These are phyloP conservation scores for Plasmodium cynomolgi DNA, from an alignment of 169 alveolate genomes.

Conservation along the genomic window DNA sequence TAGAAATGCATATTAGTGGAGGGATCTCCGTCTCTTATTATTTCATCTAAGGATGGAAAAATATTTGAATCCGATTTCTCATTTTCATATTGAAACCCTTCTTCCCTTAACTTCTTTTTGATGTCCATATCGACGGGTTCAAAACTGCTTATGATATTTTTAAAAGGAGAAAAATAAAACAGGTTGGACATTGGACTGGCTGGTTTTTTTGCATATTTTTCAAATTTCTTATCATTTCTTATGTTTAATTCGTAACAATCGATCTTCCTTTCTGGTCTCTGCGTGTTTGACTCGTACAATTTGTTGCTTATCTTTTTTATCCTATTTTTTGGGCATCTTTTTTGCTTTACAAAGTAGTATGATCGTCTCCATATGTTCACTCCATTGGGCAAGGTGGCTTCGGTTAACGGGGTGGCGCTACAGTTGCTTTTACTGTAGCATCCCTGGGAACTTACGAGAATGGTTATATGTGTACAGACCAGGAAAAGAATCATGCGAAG, in stretches of 20 bases:
- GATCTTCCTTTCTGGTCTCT: constrained; percentile 78
- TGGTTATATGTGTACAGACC: not conserved
- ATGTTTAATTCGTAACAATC: constrained; percentile 81
- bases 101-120: constrained; percentile 57
- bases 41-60: constrained; percentile 82
- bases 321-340: constrained; percentile 6
- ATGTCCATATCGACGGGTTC: constrained; percentile 47
- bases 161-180: constrained; percentile 80
- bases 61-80: constrained; percentile 63
- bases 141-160: constrained; percentile 78
- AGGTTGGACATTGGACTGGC: constrained; percentile 82
- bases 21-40: constrained; percentile 83
- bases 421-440: not conserved
- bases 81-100: constrained; percentile 65
- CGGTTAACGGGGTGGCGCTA: not conserved
- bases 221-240: constrained; percentile 81
- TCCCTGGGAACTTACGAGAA: not conserved
- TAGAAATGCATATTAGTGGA: constrained; percentile 81
- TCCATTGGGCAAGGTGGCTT: not conserved
- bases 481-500: not conserved
- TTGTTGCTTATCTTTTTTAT: constrained; percentile 6
- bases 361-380: constrained; percentile 2
- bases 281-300: constrained; percentile 1
- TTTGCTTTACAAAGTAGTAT: constrained; percentile 4
- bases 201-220: constrained; percentile 81